Conservation (phyloP, 306 rosid species). For the Sicyos edulis region DNA sequence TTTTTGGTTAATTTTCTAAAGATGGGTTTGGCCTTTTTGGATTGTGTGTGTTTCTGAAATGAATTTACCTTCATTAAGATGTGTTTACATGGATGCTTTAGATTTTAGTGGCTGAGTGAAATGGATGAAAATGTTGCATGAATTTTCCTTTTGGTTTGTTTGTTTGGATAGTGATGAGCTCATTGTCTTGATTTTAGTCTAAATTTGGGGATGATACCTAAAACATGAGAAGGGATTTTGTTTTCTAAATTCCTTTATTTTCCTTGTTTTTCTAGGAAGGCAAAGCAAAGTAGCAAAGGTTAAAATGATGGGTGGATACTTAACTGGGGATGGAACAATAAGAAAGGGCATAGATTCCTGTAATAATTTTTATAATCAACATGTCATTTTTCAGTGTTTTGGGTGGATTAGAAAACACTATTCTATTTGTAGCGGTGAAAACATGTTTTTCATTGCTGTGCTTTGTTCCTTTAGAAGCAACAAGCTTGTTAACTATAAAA, state of each 20-base stretch:
- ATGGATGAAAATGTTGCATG: not conserved
- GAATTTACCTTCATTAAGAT: not conserved
- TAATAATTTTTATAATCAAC: not conserved
- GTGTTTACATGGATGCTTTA: not conserved
- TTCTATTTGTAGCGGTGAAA: too few relatives aligned
- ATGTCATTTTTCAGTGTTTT: not conserved
- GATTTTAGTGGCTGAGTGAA: not conserved
- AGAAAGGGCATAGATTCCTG: not conserved
- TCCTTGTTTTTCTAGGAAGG: not conserved
- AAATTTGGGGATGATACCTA: too few relatives aligned
- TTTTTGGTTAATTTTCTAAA: not conserved
- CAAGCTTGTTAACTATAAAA: too few relatives aligned
- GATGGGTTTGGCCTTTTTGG: not conserved
- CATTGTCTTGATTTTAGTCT: too few relatives aligned
- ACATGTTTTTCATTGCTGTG: too few relatives aligned
- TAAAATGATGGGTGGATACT: not conserved
- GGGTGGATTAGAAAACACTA: too few relatives aligned
- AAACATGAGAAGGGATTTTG: too few relatives aligned
- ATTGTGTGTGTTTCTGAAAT: not conserved
- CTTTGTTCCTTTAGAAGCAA: too few relatives aligned
- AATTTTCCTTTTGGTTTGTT: too few relatives aligned
- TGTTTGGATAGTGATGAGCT: too few relatives aligned
- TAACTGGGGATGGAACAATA: not conserved
- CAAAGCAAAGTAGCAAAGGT: not conserved
- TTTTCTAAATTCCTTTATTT: conserved; percentile 3